Conservation (phyloP, 768 basidiomycete genomes). For the Trametes elegans region DNA sequence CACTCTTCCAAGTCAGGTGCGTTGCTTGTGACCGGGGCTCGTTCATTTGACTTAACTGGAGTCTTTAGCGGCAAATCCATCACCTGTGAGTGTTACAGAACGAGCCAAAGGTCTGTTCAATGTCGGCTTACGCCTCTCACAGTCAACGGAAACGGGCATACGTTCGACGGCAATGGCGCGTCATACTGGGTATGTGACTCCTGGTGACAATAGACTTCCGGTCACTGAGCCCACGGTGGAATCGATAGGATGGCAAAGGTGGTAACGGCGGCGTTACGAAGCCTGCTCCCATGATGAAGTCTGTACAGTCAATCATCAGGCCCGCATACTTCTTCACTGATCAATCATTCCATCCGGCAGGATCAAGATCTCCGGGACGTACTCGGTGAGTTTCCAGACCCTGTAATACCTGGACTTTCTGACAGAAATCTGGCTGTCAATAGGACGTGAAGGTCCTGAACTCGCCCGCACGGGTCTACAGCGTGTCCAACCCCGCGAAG, state of each 20-base stretch:
- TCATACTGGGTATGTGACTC: constrained; percentile 39
- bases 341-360: constrained; percentile 24
- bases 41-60: neutral
- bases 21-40: constrained; percentile 6
- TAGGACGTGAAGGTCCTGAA: constrained; percentile 39
- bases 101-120: neutral
- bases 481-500: constrained; percentile 27
- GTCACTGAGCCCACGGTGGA: no score
- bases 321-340: neutral
- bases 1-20: constrained; percentile 51
- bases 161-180: constrained; percentile 43
- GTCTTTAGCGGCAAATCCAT: constrained; percentile 42
- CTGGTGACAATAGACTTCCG: no score
- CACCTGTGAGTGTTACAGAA: constrained; percentile 43
- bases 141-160: constrained; percentile 42
- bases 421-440: neutral
- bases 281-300: constrained; percentile 42
- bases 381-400: constrained; percentile 26
- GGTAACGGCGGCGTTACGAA: constrained; percentile 31
- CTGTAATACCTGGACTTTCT: neutral
- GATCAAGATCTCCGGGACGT: constrained; percentile 40
- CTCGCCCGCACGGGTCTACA: constrained; percentile 35
- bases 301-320: constrained; percentile 5
- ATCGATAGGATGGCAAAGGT: constrained; percentile 29
- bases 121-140: neutral